Evolutionary conservation across 2,329 filamentous ascomycete genomes (phyloP).

Genomic region (Verticillium albo-atrum): DNA sequence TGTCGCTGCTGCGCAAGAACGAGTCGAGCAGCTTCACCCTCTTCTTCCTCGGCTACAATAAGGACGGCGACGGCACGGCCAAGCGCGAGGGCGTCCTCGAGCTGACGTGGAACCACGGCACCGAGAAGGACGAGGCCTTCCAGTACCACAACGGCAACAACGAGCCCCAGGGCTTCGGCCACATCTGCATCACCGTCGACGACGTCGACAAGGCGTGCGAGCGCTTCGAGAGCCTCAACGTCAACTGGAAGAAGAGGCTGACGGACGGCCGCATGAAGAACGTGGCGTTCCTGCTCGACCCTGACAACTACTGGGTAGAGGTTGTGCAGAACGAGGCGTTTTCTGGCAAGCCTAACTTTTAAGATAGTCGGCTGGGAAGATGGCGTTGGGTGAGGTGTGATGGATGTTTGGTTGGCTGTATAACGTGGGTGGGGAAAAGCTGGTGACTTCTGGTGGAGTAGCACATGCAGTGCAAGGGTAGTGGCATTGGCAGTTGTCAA

Average conservation of each 20-base stretch:
- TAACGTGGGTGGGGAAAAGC: neutral
- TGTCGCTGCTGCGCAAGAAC: constrained; percentile 70
- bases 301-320: constrained; percentile 82
- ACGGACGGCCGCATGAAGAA: constrained; percentile 93
- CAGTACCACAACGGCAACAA: constrained; percentile 91
- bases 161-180: constrained; percentile 89
- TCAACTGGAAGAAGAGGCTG: constrained; percentile 92
- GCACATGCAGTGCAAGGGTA: neutral
- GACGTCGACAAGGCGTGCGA: constrained; percentile 83
- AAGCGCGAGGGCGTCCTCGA: constrained; percentile 81
- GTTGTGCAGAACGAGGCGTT: constrained; percentile 74
- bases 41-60: constrained; percentile 81
- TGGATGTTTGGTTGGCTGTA: neutral
- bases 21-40: constrained; percentile 80
- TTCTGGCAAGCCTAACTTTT: constrained; percentile 48
- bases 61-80: constrained; percentile 52
- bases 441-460: neutral
- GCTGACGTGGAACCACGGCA: constrained; percentile 79
- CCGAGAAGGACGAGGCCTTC: constrained; percentile 80
- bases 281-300: constrained; percentile 85
- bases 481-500: neutral
- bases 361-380: constrained; percentile 17
- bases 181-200: constrained; percentile 86
- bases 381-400: neutral
- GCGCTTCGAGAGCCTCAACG: constrained; percentile 75